phyloP scores from a whole-genome alignment of 2,329 filamentous ascomycete genomes.

The Nothophoma quercina region DNA sequence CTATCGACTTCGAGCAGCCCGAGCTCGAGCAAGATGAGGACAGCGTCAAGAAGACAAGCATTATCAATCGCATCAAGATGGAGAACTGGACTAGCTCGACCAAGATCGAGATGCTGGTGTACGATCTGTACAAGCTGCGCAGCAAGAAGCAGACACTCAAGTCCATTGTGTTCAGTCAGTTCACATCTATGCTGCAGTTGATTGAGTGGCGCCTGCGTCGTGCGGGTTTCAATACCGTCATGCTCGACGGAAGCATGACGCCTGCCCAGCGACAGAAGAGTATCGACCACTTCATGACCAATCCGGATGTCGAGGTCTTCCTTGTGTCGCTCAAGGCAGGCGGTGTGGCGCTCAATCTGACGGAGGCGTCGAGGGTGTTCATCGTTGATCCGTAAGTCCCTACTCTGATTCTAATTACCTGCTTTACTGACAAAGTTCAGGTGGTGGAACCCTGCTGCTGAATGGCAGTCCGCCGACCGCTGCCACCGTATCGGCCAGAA shows the following conservation, averaged over 20 bases:
- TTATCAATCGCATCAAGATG: conserved; percentile 99
- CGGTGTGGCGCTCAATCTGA: conserved; percentile 93
- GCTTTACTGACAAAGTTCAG: conserved; percentile 55
- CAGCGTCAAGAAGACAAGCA: conserved; percentile 90
- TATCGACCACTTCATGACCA: conserved; percentile 96
- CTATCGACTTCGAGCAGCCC: conserved; percentile 92
- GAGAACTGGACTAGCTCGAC: conserved; percentile 98
- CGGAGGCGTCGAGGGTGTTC: conserved; percentile 92
- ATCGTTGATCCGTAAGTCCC: conserved; percentile 86
- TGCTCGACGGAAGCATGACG: conserved; percentile 98
- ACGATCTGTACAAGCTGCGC: conserved; percentile 89
- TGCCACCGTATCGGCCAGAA: conserved; percentile 93
- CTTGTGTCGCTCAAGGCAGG: conserved; percentile 95
- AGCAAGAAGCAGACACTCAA: conserved; percentile 94
- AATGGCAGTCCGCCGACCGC: conserved; percentile 94
- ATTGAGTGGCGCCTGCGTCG: conserved; percentile 96
- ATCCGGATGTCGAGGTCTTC: conserved; percentile 93
- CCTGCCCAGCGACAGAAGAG: conserved; percentile 90
- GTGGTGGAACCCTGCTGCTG: conserved; percentile 99
- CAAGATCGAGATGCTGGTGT: conserved; percentile 96
- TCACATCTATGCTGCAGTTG: conserved; percentile 95
- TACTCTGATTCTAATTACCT: no score
- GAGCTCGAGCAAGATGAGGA: conserved; percentile 92
- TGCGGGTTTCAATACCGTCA: conserved; percentile 97
- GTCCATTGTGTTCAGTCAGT: conserved; percentile 96